These are phyloP conservation scores for Zanthoxylum bungeanum DNA, from an alignment of 345 rosid species.

Conservation along the genomic window DNA sequence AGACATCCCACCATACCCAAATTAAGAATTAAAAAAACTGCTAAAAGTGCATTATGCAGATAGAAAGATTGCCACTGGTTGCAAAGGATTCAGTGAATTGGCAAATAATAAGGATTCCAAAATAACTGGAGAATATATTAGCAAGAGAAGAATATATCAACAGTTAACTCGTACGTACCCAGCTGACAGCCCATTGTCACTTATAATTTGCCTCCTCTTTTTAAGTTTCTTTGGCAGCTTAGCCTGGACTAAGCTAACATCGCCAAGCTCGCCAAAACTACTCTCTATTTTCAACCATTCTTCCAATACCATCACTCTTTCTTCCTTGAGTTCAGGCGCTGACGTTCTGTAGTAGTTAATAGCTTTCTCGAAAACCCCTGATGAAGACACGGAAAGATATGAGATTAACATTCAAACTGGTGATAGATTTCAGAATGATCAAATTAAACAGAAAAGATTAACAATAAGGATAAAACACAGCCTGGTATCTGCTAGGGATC, in stretches of 20 bases:
- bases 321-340: constrained; percentile 82
- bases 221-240: constrained; percentile 88
- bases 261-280: constrained; percentile 63
- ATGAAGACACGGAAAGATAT: not conserved
- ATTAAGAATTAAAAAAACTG: not conserved
- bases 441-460: constrained; percentile 4
- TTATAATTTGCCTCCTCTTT: constrained; percentile 53
- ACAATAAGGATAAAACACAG: not conserved
- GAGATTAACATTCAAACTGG: not conserved
- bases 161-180: constrained; percentile 46
- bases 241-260: constrained; percentile 57
- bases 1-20: not conserved
- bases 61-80: not conserved
- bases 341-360: constrained; percentile 60
- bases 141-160: not conserved
- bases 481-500: not conserved
- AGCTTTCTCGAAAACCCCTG: constrained; percentile 74
- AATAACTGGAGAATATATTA: not conserved
- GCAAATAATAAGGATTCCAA: not conserved
- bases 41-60: not conserved
- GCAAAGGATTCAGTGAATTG: not conserved
- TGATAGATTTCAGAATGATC: not conserved
- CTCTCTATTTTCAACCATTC: constrained; percentile 84
- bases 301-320: constrained; percentile 78
- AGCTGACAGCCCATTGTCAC: constrained; percentile 55